phyloP scores from a whole-genome alignment of 768 basidiomycete genomes.

The Suillus tomentosus region DNA sequence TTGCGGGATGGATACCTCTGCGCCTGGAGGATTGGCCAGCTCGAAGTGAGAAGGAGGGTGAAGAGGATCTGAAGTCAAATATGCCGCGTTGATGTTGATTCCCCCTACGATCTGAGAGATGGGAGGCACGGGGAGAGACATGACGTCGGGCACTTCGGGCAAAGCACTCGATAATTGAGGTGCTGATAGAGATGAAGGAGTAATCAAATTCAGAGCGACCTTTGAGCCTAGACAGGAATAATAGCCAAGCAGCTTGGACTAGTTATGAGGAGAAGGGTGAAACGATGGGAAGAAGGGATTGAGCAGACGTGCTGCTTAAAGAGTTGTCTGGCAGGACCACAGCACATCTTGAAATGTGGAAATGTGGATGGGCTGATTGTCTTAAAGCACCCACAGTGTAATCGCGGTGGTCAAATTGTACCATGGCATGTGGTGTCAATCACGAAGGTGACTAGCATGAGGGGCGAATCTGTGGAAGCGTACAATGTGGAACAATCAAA shows the following conservation, averaged over 20 bases:
- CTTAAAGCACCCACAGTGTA: background rate
- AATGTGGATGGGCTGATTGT: conserved; percentile 16
- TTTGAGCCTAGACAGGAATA: conserved; percentile 13
- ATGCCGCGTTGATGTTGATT: background rate
- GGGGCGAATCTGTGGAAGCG: background rate
- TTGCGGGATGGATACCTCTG: background rate
- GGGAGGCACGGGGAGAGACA: background rate
- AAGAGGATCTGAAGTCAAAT: background rate
- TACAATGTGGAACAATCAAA: background rate
- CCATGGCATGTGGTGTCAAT: background rate
- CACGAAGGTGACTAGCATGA: background rate
- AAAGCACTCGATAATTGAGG: background rate
- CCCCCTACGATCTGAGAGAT: background rate
- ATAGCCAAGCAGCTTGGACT: conserved; percentile 18
- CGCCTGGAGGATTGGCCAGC: background rate
- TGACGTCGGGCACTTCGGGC: background rate
- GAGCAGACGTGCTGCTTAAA: background rate
- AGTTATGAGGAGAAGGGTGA: background rate
- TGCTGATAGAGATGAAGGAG: conserved; percentile 5
- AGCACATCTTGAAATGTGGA: background rate
- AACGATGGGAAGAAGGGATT: background rate
- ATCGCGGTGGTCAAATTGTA: too few relatives aligned
- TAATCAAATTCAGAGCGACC: conserved; percentile 10
- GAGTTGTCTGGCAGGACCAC: background rate
- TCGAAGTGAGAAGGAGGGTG: background rate